Conservation (phyloP, 208 protist genomes). For the Trichomonas vaginalis region DNA sequence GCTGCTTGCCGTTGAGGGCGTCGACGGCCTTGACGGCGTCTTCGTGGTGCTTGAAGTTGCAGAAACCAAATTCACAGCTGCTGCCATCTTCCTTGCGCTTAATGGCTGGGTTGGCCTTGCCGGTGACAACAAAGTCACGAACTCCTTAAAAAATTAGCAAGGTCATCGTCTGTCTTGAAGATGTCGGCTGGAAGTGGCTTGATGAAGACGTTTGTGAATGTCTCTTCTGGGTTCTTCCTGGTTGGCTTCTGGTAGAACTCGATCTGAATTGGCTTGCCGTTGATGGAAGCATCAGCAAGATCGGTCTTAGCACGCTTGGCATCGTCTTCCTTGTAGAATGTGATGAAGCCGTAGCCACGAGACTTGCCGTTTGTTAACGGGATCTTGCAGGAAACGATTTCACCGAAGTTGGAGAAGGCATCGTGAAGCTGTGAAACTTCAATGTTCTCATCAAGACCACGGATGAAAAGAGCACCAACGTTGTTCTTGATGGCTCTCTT, state of each 20-base stretch:
- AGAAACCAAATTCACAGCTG: neutral
- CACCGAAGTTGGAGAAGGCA: conserved; percentile 4
- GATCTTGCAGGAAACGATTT: conserved; percentile 9
- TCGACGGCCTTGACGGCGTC: neutral
- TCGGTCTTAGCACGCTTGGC: neutral
- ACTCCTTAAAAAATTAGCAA: neutral
- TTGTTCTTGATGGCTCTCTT: neutral
- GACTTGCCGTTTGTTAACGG: neutral
- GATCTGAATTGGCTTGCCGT: neutral
- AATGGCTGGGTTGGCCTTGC: neutral
- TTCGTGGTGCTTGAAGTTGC: neutral
- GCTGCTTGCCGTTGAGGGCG: neutral
- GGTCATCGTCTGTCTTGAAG: neutral
- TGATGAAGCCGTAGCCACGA: neutral
- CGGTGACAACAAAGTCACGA: neutral
- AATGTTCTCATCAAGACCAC: neutral
- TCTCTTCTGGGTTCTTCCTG: neutral
- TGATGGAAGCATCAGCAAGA: neutral
- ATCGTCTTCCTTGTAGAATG: neutral
- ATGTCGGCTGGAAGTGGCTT: neutral
- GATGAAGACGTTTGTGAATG: neutral
- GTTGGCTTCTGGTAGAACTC: neutral
- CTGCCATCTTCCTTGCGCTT: neutral
- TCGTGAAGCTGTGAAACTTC: neutral
- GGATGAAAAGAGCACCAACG: neutral